A percentile compares a stretch with the other conserved stretches of the same genome.
These are phyloP conservation scores for Aegle marmelos DNA, from an alignment of 345 rosid genomes.

Conservation along the genomic window DNA sequence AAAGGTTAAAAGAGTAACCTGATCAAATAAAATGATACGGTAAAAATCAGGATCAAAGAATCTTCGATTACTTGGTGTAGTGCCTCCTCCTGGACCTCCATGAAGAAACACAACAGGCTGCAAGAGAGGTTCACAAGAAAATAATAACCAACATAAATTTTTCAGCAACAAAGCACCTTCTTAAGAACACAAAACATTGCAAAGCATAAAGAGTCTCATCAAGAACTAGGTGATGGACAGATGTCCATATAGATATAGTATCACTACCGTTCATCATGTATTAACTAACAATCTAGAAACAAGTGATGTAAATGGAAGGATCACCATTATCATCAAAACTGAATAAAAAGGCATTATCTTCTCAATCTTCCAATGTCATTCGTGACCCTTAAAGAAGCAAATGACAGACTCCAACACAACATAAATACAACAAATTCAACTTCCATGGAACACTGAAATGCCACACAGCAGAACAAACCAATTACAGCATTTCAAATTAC, in stretches of 20 bases:
- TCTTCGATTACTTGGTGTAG: constrained; percentile 68
- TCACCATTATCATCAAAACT: not conserved
- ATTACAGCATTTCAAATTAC: not conserved
- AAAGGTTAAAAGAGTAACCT: constrained; percentile 43
- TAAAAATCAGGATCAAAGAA: constrained; percentile 87
- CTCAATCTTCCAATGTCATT: not conserved
- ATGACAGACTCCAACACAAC: not conserved
- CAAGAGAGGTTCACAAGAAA: constrained; percentile 17
- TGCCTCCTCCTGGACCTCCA: constrained; percentile 99
- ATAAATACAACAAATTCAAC: not conserved
- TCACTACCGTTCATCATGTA: not conserved
- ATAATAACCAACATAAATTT: not conserved
- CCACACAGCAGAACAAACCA: not conserved
- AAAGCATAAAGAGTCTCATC: not conserved
- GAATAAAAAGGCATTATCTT: not conserved
- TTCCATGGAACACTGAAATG: not conserved
- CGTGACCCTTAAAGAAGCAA: not conserved
- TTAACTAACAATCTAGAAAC: not conserved
- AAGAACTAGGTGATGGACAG: not conserved
- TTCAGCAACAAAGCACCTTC: not conserved
- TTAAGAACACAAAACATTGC: not conserved
- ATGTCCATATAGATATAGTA: not conserved
- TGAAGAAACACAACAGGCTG: constrained; percentile 97
- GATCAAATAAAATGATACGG: constrained; percentile 82
- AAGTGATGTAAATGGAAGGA: not conserved